A percentile compares a stretch with the other conserved stretches of the same genome.
Evolutionary conservation across 345 rosid species (phyloP).

Genomic region (Aurinia saxatilis): DNA sequence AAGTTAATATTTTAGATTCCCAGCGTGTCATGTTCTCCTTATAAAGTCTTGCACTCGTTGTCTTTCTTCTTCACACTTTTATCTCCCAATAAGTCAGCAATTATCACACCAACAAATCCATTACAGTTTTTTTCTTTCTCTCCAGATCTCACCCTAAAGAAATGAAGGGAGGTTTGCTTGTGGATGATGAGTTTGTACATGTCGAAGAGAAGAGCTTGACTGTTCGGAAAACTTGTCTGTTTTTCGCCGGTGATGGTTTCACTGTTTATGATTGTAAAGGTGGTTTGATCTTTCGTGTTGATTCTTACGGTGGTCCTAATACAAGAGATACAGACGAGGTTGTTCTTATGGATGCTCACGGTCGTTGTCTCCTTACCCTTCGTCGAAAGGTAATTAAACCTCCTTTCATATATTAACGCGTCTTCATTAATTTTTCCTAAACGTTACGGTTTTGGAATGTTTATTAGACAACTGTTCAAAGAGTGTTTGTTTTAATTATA

Average conservation of each 20-base stretch:
- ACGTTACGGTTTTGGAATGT: too few species aligned
- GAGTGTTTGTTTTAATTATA: too few species aligned
- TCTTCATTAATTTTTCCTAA: not conserved
- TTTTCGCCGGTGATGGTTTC: slow-evolving; percentile 90
- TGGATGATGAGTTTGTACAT: slow-evolving; percentile 43
- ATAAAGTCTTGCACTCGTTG: slow-evolving; percentile 24
- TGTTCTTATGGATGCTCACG: slow-evolving; percentile 85
- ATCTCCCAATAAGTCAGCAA: not conserved
- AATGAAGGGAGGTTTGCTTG: slow-evolving; percentile 39
- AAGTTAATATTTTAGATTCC: not conserved
- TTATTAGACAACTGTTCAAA: too few species aligned
- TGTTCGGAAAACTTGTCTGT: slow-evolving; percentile 74
- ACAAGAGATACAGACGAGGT: slow-evolving; percentile 51
- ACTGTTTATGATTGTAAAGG: slow-evolving; percentile 70
- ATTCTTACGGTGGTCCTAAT: slow-evolving; percentile 87
- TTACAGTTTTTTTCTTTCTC: too few species aligned
- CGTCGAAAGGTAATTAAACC: slow-evolving; percentile 73
- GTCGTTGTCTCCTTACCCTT: slow-evolving; percentile 85
- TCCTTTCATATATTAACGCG: not conserved
- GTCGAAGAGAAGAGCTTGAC: slow-evolving; percentile 54
- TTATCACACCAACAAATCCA: not conserved
- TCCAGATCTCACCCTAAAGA: not conserved
- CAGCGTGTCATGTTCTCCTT: not conserved
- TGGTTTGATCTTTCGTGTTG: slow-evolving; percentile 67
- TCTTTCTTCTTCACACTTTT: slow-evolving; percentile 15